Conservation (phyloP, 345 rosid species). For the Eucalyptus albens region DNA sequence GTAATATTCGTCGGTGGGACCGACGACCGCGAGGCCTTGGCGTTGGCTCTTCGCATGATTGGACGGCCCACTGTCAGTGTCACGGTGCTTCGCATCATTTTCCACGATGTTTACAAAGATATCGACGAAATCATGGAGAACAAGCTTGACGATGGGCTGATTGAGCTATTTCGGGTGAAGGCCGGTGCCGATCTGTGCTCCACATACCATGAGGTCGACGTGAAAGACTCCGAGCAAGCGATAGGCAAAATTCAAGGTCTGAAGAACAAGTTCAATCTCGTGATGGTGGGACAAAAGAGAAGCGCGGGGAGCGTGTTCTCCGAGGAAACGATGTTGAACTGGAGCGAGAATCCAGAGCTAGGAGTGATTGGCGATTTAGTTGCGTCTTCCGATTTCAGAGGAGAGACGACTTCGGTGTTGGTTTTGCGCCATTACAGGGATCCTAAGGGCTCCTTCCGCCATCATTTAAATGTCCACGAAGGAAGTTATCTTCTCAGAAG, state of each 20-base stretch:
- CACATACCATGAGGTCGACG: neutral
- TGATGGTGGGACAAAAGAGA: conserved; percentile 6
- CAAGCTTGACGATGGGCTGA: neutral
- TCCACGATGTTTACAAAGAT: neutral
- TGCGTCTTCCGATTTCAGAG: conserved; percentile 8
- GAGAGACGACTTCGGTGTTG: conserved; percentile 5
- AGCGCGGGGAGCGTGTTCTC: neutral
- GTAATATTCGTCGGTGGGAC: conserved; percentile 13
- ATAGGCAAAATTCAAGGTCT: neutral
- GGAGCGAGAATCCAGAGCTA: conserved; percentile 16
- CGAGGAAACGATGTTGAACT: conserved; percentile 3
- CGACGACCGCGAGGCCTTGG: conserved; percentile 18
- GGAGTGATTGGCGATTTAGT: conserved; percentile 19
- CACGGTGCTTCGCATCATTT: neutral
- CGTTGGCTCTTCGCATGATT: conserved; percentile 8
- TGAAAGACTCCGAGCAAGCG: neutral
- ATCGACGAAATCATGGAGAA: neutral
- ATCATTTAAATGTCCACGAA: neutral
- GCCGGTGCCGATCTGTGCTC: neutral
- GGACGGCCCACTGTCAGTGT: neutral
- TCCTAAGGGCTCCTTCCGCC: neutral
- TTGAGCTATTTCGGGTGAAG: neutral
- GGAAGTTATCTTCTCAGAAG: neutral
- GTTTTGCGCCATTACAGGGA: conserved; percentile 7
- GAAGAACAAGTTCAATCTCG: neutral